Evolutionary conservation across 2,329 filamentous ascomycete genomes (phyloP).

Genomic region (Paecilomyces fulvus): DNA sequence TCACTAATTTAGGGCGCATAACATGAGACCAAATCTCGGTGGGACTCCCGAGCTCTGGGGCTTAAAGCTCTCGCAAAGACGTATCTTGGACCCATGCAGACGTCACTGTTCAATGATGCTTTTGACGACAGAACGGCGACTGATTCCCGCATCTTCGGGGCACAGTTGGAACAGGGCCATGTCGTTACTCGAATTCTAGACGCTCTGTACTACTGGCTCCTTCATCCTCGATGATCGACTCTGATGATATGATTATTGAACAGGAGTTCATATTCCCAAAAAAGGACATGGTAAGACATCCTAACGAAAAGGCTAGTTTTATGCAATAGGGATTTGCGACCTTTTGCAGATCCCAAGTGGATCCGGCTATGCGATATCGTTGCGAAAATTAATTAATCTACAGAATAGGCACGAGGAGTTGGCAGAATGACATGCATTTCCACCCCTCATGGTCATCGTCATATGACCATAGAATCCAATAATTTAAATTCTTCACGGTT

Average conservation of each 20-base stretch:
- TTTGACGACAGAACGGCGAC: not conserved
- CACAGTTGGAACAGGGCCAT: not conserved
- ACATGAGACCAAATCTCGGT: not conserved
- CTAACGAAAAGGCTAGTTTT: not conserved
- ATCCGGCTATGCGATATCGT: not conserved
- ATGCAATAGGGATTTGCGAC: not conserved
- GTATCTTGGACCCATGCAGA: not conserved
- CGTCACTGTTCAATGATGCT: not conserved
- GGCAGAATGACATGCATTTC: too few species aligned
- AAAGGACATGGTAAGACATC: not conserved
- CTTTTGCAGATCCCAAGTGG: not conserved
- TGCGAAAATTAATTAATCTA: not conserved
- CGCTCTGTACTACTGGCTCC: not conserved
- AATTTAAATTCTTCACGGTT: not conserved
- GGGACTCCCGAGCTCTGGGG: not conserved
- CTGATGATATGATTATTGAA: not conserved
- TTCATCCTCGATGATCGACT: not conserved
- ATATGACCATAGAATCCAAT: not conserved
- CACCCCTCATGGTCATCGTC: not conserved
- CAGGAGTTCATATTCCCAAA: not conserved
- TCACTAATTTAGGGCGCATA: not conserved
- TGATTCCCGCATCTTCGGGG: not conserved
- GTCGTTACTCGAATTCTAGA: not conserved
- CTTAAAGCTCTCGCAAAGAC: not conserved
- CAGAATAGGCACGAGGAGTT: not conserved